These are phyloP conservation scores for Mycena maculata DNA, from an alignment of 768 basidiomycete species.

Conservation along the genomic window DNA sequence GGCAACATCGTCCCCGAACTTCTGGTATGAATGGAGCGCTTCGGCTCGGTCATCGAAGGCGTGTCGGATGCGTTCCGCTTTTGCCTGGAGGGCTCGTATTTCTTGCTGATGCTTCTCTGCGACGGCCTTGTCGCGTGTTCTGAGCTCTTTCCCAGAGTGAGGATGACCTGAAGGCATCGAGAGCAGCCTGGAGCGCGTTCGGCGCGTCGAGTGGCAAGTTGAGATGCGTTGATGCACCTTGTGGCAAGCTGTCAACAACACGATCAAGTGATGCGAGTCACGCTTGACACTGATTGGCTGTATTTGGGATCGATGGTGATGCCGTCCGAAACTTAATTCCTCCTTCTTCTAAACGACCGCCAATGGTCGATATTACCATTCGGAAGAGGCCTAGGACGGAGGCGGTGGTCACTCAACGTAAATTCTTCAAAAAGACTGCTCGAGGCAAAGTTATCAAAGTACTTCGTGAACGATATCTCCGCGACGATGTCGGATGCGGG, in stretches of 20 bases:
- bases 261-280: constrained; percentile 11
- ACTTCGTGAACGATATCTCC: constrained; percentile 91
- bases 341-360: too few species aligned
- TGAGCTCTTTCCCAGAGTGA: constrained; percentile 48
- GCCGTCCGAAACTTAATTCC: not conserved
- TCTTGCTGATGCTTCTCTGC: constrained; percentile 50
- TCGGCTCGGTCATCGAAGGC: constrained; percentile 51
- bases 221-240: too few species aligned
- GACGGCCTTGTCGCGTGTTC: constrained; percentile 52
- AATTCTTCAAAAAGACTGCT: constrained; percentile 97
- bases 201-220: constrained; percentile 8
- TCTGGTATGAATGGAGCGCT: constrained; percentile 51
- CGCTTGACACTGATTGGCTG: not conserved
- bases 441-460: constrained; percentile 96
- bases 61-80: constrained; percentile 45
- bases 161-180: constrained; percentile 9
- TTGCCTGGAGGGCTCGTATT: constrained; percentile 43
- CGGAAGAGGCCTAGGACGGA: constrained; percentile 78
- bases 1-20: constrained; percentile 53
- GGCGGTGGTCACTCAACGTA: constrained; percentile 82
- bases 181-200: constrained; percentile 2
- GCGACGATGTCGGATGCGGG: constrained; percentile 92
- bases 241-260: too few species aligned
- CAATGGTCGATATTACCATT: constrained; percentile 72
- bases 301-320: not conserved